Conservation (phyloP, 2,329 filamentous ascomycete species). For the Achaetomium macrosporum region DNA sequence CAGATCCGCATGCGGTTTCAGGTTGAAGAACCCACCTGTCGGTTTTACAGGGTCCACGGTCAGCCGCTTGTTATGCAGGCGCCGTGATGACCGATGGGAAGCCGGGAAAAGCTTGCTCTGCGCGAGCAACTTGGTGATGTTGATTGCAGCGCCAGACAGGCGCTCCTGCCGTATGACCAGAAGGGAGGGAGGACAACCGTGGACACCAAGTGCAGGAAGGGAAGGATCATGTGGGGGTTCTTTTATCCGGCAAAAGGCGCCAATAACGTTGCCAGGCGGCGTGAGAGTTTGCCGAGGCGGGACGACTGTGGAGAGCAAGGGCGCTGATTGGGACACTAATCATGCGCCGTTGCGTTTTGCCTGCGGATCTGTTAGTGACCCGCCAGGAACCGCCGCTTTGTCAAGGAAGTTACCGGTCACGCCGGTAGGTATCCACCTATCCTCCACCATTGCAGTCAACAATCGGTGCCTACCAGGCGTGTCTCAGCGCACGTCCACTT, state of each 20-base stretch:
- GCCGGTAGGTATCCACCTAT: too few species aligned
- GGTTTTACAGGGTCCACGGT: background rate
- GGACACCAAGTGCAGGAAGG: constrained; percentile 5
- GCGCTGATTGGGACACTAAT: constrained; percentile 15
- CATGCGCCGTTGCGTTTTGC: constrained; percentile 8
- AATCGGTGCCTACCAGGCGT: too few species aligned
- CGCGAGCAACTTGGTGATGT: background rate
- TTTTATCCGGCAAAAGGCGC: constrained; percentile 17
- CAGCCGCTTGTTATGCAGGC: constrained; percentile 4
- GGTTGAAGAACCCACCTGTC: constrained; percentile 6
- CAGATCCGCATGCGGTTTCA: background rate
- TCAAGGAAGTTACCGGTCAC: background rate
- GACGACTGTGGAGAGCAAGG: constrained; percentile 4
- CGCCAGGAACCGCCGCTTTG: background rate
- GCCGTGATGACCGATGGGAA: constrained; percentile 3
- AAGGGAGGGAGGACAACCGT: background rate
- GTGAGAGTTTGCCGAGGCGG: constrained; percentile 8
- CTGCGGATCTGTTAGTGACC: constrained; percentile 1
- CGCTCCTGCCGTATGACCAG: constrained; percentile 10
- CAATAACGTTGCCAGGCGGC: constrained; percentile 7
- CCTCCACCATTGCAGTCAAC: too few species aligned
- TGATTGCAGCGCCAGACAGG: constrained; percentile 5
- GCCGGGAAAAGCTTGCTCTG: background rate
- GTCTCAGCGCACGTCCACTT: too few species aligned
- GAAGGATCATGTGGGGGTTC: constrained; percentile 18